These are phyloP conservation scores for Phytophthora palmivora DNA, from an alignment of 352 stramenopile species.

Conservation along the genomic window DNA sequence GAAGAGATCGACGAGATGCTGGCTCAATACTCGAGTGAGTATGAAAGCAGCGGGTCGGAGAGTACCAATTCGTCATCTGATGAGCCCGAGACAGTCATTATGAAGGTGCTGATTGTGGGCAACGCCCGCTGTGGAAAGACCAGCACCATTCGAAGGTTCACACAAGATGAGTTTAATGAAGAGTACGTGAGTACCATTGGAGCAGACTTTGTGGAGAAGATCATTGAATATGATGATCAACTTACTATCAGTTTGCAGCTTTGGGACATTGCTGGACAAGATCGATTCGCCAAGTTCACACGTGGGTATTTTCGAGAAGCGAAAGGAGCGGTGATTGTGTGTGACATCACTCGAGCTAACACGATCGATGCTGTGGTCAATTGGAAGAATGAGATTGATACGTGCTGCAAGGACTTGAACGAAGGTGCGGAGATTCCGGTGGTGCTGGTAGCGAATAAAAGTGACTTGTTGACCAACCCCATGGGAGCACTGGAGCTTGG, in stretches of 20 bases:
- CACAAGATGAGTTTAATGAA: slow-evolving; percentile 75
- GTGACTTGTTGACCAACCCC: slow-evolving; percentile 77
- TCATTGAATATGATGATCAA: slow-evolving; percentile 64
- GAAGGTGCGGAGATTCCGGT: slow-evolving; percentile 63
- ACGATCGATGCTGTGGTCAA: slow-evolving; percentile 86
- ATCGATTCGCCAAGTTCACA: slow-evolving; percentile 90
- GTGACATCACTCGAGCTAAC: slow-evolving; percentile 86
- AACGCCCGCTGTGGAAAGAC: slow-evolving; percentile 92
- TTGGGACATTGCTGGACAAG: slow-evolving; percentile 91
- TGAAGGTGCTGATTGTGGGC: slow-evolving; percentile 89
- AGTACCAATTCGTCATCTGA: slow-evolving; percentile 19
- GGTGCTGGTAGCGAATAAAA: slow-evolving; percentile 89
- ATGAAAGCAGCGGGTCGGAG: slow-evolving; percentile 17
- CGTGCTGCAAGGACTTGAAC: slow-evolving; percentile 61
- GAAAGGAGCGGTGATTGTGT: slow-evolving; percentile 86
- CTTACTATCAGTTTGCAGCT: slow-evolving; percentile 78
- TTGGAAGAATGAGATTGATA: slow-evolving; percentile 87
- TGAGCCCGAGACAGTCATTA: slow-evolving; percentile 59
- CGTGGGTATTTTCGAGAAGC: slow-evolving; percentile 86
- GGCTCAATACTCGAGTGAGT: slow-evolving; percentile 54
- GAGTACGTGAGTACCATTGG: slow-evolving; percentile 88
- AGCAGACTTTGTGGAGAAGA: slow-evolving; percentile 88
- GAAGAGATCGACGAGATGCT: slow-evolving; percentile 71
- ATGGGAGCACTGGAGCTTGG: slow-evolving; percentile 74
- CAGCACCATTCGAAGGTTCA: slow-evolving; percentile 83